Evolutionary conservation across 1,284 basidiomycete genomes (phyloP), one percentile per base, ranked within the genome.

Genomic region (Meripilus lineatus): DNA sequence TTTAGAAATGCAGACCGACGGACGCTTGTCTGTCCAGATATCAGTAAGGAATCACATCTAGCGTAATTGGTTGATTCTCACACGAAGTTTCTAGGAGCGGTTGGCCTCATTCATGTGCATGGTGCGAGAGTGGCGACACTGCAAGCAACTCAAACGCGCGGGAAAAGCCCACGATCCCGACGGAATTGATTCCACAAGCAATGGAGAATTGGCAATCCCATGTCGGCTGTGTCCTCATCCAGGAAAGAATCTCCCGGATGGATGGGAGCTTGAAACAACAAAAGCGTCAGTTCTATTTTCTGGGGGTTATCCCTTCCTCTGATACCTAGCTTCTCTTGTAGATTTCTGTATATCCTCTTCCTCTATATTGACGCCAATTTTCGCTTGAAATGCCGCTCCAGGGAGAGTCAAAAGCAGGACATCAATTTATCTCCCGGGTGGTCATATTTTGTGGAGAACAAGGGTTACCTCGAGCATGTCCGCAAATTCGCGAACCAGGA

Each of bases 161-260:
- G 59, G 55, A 1, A 50, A 54, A 0, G 54, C 50, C 0, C 50
- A 60, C 38, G 43, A 46, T 22, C 44, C 53, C 1, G 30, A 33
- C 3, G 57, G 55, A 0, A 40, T 56, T 8, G 26, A 11, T 0
- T 46, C 32, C 0, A 59, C 57, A 0, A 20, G 32, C 4, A 33
- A 32, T 1, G 62, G 62, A 2, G 47, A 46, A 17, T 45, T 57
- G 10, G 59, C 58, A 2, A 48, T 64, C 3, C 36, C 28, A 2
- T 65, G 62, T 40, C 55, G 53, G 4, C 61, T 61, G 1, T 65
- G 63, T 46, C 63, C 62, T 2, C 51, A 50, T 8, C 57, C 53
- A 0, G 55, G 49, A 0, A 38, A 55, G 15, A 65, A 65, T 46
- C 46, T 65, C 1, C 62, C 62, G 1, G 32, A 50, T 1, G 49